A percentile compares a stretch with the other conserved stretches of the same genome.
phyloP scores from a whole-genome alignment of 2,329 filamentous ascomycete genomes.

The Fusarium sp. region DNA sequence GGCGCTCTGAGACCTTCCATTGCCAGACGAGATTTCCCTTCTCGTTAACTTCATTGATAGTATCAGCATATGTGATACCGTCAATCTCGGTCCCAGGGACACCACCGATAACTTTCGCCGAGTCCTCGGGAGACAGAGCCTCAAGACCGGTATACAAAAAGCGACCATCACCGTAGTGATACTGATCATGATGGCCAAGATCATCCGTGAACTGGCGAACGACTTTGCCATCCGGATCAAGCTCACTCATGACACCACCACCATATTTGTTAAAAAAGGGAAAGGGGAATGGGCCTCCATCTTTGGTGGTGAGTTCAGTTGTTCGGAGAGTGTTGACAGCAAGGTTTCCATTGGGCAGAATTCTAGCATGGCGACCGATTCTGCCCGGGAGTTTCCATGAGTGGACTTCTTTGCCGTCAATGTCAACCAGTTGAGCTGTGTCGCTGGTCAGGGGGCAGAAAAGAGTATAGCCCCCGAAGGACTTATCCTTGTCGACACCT shows the following conservation, averaged over 20 bases:
- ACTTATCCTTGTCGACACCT: slow-evolving; percentile 44
- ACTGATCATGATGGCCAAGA: slow-evolving; percentile 49
- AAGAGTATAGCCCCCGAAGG: slow-evolving; percentile 48
- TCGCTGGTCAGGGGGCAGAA: slow-evolving; percentile 49
- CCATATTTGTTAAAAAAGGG: slow-evolving; percentile 51
- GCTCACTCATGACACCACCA: slow-evolving; percentile 49
- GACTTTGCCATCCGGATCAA: slow-evolving; percentile 43
- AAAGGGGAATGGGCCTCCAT: slow-evolving; percentile 45
- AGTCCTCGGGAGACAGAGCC: slow-evolving; percentile 44
- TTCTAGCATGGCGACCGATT: slow-evolving; percentile 46
- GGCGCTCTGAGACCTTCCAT: slow-evolving; percentile 48
- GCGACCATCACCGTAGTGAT: slow-evolving; percentile 47
- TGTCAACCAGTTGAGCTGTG: slow-evolving; percentile 46
- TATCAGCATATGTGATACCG: slow-evolving; percentile 49
- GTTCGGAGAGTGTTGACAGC: slow-evolving; percentile 48
- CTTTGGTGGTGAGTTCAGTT: slow-evolving; percentile 27
- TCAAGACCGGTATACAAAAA: slow-evolving; percentile 48
- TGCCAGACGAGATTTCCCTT: slow-evolving; percentile 45
- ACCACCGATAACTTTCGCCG: slow-evolving; percentile 46
- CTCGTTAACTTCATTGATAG: slow-evolving; percentile 48
- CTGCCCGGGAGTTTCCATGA: slow-evolving; percentile 49
- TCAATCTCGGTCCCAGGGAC: slow-evolving; percentile 45
- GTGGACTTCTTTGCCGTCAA: slow-evolving; percentile 48
- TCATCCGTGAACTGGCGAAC: slow-evolving; percentile 47
- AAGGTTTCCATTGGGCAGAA: slow-evolving; percentile 48